A percentile compares a stretch with the other conserved stretches of the same genome.
Conservation (phyloP, 2,329 filamentous ascomycete genomes). For the Trichoderma hamatum region DNA sequence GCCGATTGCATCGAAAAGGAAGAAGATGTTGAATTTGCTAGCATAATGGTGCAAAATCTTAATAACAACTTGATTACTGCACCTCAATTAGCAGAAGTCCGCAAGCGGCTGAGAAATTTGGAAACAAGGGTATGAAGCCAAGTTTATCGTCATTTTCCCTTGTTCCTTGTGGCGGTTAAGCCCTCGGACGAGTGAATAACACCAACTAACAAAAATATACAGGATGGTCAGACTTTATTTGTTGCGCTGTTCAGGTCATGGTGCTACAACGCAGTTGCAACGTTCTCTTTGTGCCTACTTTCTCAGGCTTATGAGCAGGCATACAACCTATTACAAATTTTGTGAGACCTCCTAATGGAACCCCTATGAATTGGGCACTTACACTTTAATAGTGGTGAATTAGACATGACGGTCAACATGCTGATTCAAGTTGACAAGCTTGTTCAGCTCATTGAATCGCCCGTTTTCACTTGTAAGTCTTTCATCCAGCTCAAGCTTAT, state of each 20-base stretch:
- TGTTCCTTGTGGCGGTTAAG: too few species aligned
- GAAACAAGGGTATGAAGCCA: constrained; percentile 69
- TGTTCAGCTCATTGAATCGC: constrained; percentile 93
- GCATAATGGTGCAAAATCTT: constrained; percentile 98
- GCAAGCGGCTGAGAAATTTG: constrained; percentile 85
- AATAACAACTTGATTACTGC: constrained; percentile 99
- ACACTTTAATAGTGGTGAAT: constrained; percentile 69
- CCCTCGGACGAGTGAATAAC: constrained; percentile 8
- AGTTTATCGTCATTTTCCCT: not conserved
- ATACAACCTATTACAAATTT: constrained; percentile 93
- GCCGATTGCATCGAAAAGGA: constrained; percentile 97
- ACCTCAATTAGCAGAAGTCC: constrained; percentile 86
- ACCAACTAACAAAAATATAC: constrained; percentile 37
- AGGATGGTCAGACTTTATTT: constrained; percentile 93
- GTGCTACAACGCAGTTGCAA: constrained; percentile 98
- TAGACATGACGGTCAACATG: constrained; percentile 99
- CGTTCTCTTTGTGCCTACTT: constrained; percentile 91
- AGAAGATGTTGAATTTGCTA: constrained; percentile 97
- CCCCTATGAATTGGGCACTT: not conserved
- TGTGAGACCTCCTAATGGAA: constrained; percentile 57
- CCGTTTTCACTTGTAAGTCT: constrained; percentile 88
- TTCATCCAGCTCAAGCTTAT: too few species aligned
- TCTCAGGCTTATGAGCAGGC: constrained; percentile 98
- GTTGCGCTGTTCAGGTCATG: constrained; percentile 92
- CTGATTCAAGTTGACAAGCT: constrained; percentile 98